phyloP scores from a whole-genome alignment of 2,329 filamentous ascomycete species.

The Colletotrichum lupini region DNA sequence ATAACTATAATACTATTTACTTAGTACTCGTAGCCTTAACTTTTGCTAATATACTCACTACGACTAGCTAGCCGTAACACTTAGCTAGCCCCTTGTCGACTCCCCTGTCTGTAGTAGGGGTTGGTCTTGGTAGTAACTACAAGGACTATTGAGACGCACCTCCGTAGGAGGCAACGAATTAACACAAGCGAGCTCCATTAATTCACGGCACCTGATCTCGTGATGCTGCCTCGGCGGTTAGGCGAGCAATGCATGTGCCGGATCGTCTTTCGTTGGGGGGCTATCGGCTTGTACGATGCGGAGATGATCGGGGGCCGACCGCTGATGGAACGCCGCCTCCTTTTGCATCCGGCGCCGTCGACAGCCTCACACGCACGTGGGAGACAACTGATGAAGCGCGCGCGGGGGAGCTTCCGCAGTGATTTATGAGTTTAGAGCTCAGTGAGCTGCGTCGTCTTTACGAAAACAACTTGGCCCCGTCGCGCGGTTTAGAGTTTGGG shows the following conservation, averaged over 20 bases:
- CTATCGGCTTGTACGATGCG: background rate
- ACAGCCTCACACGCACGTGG: background rate
- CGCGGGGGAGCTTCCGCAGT: background rate
- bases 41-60: no score
- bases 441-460: background rate
- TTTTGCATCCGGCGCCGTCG: background rate
- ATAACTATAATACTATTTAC: no score
- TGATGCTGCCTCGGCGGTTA: conserved; percentile 30
- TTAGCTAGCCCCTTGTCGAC: no score
- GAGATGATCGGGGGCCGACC: background rate
- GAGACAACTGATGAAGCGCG: background rate
- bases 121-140: no score
- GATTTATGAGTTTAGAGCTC: background rate
- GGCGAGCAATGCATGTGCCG: conserved; percentile 9
- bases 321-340: background rate
- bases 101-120: no score
- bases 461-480: background rate
- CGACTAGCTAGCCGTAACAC: no score
- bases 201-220: conserved; percentile 19
- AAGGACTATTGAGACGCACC: no score
- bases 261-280: background rate
- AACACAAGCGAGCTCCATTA: background rate
- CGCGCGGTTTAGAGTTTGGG: conserved; percentile 26
- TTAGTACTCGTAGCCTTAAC: no score
- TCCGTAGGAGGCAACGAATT: background rate